Percentiles rank a stretch among this genome's conserved stretches.
Evolutionary conservation across 164 flowering plant genomes (phyloP).

Genomic region (Brasenia schreberi): DNA sequence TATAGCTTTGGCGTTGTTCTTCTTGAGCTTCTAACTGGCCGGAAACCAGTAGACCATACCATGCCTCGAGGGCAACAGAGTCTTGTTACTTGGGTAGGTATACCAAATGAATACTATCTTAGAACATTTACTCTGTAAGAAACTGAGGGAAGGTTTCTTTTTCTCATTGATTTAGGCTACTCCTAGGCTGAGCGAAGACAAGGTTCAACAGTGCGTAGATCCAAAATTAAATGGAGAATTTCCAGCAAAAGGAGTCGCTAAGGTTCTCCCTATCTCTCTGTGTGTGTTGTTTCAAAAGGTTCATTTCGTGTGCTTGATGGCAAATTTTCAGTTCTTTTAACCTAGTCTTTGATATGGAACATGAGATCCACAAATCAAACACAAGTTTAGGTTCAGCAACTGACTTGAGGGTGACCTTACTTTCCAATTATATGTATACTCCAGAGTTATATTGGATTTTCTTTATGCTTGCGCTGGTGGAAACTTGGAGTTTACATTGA

Average conservation of each 20-base stretch:
- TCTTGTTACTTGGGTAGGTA: conserved; percentile 43
- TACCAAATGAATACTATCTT: neutral
- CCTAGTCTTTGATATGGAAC: too few relatives aligned
- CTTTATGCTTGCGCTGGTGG: too few relatives aligned
- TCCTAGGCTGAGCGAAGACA: conserved; percentile 30
- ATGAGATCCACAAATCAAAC: too few relatives aligned
- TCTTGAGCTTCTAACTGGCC: conserved; percentile 38
- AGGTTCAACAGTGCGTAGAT: conserved; percentile 38
- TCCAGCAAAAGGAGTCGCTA: conserved; percentile 40
- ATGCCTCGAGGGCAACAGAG: conserved; percentile 51
- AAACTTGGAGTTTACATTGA: too few relatives aligned
- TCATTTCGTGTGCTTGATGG: too few relatives aligned
- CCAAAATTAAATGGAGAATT: conserved; percentile 32
- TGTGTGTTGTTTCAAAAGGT: too few relatives aligned
- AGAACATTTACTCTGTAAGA: neutral
- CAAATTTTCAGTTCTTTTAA: too few relatives aligned
- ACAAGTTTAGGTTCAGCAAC: too few relatives aligned
- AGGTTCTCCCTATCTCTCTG: conserved; percentile 13
- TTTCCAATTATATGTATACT: too few relatives aligned
- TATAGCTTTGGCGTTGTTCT: conserved; percentile 49
- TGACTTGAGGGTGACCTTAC: too few relatives aligned
- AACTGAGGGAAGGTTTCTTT: neutral
- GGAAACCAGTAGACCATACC: conserved; percentile 39
- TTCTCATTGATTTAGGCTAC: conserved; percentile 21
- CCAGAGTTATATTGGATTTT: too few relatives aligned